Evolutionary conservation across 1,139 yeast genomes (phyloP).

Genomic region (Geotrichum siamense): DNA sequence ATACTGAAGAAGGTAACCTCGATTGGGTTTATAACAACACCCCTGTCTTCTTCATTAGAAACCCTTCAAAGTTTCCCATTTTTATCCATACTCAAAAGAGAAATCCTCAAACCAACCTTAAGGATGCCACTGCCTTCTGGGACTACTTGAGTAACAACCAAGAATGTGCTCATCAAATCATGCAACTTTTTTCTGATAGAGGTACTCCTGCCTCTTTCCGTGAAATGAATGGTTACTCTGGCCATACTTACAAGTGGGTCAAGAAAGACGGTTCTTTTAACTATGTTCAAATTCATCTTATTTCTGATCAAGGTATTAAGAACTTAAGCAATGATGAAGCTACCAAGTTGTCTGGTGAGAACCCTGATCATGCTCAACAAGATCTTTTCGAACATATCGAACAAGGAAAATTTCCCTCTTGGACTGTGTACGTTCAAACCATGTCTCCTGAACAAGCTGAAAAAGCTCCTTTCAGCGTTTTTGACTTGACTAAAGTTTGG

Average conservation of each 20-base stretch:
- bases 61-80: constrained; percentile 81
- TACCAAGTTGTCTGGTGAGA: constrained; percentile 46
- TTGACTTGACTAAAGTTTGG: constrained; percentile 75
- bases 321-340: constrained; percentile 53
- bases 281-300: constrained; percentile 61
- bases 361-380: constrained; percentile 57
- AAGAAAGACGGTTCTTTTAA: constrained; percentile 56
- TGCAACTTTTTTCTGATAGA: constrained; percentile 60
- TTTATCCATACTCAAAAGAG: constrained; percentile 88
- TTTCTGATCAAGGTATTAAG: constrained; percentile 57
- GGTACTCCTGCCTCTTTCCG: constrained; percentile 64
- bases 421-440: constrained; percentile 61
- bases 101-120: constrained; percentile 74
- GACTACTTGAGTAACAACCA: constrained; percentile 59
- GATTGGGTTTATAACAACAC: constrained; percentile 90
- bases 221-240: constrained; percentile 68
- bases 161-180: constrained; percentile 57
- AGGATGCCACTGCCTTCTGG: constrained; percentile 67
- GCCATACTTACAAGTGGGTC: constrained; percentile 67
- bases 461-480: constrained; percentile 44
- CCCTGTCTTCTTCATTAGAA: constrained; percentile 79
- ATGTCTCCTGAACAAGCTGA: constrained; percentile 70
- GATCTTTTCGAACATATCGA: constrained; percentile 54
- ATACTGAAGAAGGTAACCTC: constrained; percentile 81
- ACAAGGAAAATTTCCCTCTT: constrained; percentile 53